Conservation (phyloP, 352 stramenopile genomes). For the Phytophthora tubulina region DNA sequence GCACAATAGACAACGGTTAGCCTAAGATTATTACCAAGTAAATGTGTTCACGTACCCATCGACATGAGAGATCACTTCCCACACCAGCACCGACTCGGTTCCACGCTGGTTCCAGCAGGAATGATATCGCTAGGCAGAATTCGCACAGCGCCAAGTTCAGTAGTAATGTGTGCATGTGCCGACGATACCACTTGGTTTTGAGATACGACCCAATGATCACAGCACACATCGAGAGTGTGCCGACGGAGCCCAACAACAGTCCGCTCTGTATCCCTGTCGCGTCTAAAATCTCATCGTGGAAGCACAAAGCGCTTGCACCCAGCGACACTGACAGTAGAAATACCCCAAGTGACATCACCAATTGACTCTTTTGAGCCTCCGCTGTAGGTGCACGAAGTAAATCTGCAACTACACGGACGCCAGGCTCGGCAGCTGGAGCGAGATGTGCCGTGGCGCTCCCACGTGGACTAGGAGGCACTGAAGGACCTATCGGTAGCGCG, state of each 20-base stretch:
- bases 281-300: conserved; percentile 54
- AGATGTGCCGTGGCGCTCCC: conserved; percentile 8
- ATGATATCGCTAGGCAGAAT: conserved; percentile 71
- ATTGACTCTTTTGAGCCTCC: conserved; percentile 43
- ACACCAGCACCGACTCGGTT: conserved; percentile 50
- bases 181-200: conserved; percentile 61
- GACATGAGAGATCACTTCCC: conserved; percentile 48
- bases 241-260: conserved; percentile 67
- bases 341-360: conserved; percentile 50
- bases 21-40: neutral
- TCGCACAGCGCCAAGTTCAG: conserved; percentile 73
- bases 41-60: conserved; percentile 46
- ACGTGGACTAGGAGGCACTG: conserved; percentile 10
- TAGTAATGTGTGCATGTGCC: conserved; percentile 80
- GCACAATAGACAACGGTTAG: neutral
- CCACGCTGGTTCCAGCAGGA: conserved; percentile 76
- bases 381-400: conserved; percentile 34
- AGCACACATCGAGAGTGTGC: conserved; percentile 68
- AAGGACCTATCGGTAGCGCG: conserved; percentile 6
- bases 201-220: conserved; percentile 64
- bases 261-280: conserved; percentile 67
- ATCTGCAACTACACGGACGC: conserved; percentile 27
- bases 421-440: conserved; percentile 16
- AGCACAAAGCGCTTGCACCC: conserved; percentile 50
- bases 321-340: conserved; percentile 60